phyloP scores from a whole-genome alignment of 2,329 filamentous ascomycete genomes.

The Xylaria sp. region DNA sequence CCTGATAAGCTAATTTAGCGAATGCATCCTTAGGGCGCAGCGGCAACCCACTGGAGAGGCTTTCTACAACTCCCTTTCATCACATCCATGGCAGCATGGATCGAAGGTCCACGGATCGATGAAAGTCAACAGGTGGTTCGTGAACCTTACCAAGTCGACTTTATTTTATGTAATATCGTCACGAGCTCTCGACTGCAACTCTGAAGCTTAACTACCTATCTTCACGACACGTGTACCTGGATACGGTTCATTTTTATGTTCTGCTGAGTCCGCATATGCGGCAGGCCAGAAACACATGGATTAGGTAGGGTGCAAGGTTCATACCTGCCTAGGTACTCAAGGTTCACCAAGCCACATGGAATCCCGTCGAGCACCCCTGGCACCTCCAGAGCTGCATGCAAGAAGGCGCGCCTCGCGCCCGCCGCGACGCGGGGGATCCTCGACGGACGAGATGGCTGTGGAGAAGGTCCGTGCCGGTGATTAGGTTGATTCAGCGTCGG shows the following conservation, averaged over 20 bases:
- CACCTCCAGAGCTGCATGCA: too few relatives aligned
- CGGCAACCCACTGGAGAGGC: constrained; percentile 3
- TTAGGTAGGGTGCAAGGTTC: too few relatives aligned
- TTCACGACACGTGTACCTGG: too few relatives aligned
- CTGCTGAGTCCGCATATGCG: too few relatives aligned
- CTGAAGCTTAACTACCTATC: too few relatives aligned
- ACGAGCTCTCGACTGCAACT: too few relatives aligned
- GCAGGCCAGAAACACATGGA: too few relatives aligned
- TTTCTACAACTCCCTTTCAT: background rate
- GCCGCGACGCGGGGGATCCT: constrained; percentile 15
- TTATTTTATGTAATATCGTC: too few relatives aligned
- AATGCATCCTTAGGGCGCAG: constrained; percentile 19
- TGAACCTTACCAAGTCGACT: too few relatives aligned
- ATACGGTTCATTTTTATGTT: too few relatives aligned
- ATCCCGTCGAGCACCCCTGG: background rate
- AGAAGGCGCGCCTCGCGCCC: constrained; percentile 9
- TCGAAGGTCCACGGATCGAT: too few relatives aligned
- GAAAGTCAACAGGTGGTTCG: too few relatives aligned
- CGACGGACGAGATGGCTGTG: constrained; percentile 11
- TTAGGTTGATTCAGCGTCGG: background rate
- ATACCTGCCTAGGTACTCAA: background rate
- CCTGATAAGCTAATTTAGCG: constrained; percentile 10
- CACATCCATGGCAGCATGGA: background rate
- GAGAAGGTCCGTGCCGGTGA: background rate
- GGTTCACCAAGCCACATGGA: background rate